phyloP scores from a whole-genome alignment of 306 rosid species.

The Alnus rubra region DNA sequence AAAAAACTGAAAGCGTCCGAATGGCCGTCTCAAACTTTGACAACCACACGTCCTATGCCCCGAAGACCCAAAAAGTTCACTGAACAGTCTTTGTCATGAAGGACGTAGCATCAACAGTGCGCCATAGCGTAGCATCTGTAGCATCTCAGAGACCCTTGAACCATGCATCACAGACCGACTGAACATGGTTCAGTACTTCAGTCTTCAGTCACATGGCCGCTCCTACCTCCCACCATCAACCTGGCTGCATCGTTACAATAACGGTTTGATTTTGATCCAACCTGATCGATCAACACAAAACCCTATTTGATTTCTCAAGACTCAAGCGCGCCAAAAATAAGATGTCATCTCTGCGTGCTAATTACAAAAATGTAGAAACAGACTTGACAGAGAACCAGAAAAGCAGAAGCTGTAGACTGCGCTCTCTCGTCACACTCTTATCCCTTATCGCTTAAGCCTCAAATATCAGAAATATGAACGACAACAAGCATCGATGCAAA shows the following conservation, averaged over 20 bases:
- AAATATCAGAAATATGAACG: too few relatives aligned
- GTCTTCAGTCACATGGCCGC: background rate
- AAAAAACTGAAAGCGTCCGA: background rate
- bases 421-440: background rate
- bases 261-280: background rate
- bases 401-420: background rate
- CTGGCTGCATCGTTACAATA: background rate
- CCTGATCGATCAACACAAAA: background rate
- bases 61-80: background rate
- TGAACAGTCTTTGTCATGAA: conserved; percentile 4
- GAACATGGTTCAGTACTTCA: background rate
- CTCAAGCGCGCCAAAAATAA: too few relatives aligned
- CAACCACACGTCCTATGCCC: background rate
- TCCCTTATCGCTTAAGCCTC: background rate
- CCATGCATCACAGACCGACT: background rate
- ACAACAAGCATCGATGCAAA: too few relatives aligned
- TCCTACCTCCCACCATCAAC: background rate
- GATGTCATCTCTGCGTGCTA: background rate
- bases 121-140: background rate
- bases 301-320: too few relatives aligned
- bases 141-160: background rate
- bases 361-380: background rate
- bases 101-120: background rate
- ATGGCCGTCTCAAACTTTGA: background rate
- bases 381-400: background rate